Evolutionary conservation across 768 basidiomycete genomes (phyloP).

Genomic region (Tricholoma bakamatsutake): DNA sequence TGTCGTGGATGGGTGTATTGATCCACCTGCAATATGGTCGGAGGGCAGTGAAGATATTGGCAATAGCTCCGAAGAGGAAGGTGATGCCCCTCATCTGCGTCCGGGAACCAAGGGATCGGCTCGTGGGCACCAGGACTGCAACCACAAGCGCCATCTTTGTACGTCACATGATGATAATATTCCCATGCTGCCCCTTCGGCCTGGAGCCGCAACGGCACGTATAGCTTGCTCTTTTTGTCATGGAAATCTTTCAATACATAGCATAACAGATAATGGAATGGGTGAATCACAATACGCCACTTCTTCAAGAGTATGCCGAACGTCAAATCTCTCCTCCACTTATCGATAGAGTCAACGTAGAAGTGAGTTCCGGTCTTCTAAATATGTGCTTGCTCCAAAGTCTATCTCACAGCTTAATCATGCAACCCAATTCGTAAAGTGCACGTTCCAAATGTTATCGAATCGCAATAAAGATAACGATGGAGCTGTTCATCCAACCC

Average conservation of each 20-base stretch:
- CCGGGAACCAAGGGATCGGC: not conserved
- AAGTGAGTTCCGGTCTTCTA: conserved; percentile 4
- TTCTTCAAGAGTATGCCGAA: conserved; percentile 11
- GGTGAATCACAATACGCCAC: conserved; percentile 3
- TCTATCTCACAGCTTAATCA: conserved; percentile 7
- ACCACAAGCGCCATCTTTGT: not conserved
- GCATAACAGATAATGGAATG: not conserved
- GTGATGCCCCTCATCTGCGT: not conserved
- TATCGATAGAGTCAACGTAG: conserved; percentile 4
- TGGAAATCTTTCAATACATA: too few species aligned
- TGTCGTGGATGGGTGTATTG: not conserved
- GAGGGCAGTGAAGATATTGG: not conserved
- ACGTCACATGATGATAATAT: not conserved
- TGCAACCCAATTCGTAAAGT: conserved; percentile 9
- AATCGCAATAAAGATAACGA: conserved; percentile 1
- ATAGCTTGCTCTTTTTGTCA: not conserved
- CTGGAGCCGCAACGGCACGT: not conserved
- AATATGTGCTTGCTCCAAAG: too few species aligned
- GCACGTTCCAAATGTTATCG: conserved; percentile 9
- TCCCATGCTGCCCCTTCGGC: not conserved
- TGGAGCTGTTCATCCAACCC: not conserved
- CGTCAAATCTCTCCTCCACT: conserved; percentile 9
- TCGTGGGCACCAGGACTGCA: not conserved
- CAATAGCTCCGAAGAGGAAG: not conserved
- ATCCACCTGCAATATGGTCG: not conserved